Base-by-base conservation (phyloP, 2,329 filamentous ascomycete genomes). In the Aspergillus caelatus region DNA sequence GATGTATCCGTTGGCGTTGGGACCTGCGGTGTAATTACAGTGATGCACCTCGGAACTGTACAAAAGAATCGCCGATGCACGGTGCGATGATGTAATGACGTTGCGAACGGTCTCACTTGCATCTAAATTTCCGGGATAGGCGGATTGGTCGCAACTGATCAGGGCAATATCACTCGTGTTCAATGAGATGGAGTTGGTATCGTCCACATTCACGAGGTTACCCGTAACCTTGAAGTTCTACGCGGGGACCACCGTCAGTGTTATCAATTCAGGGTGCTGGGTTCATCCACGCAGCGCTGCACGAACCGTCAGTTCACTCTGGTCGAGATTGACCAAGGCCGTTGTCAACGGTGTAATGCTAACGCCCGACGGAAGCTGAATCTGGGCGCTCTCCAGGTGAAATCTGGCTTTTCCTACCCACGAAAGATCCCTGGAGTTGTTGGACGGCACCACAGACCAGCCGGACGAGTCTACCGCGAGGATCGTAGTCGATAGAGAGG, bases 101-200 rank as follows among this genome's bases (percentile, higher is more conserved):
- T 71, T 73, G 46, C 67, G 54, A 46, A 82, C 68, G 5, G 78
- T 78, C 32, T 71, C 67, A 60, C 70, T 73, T 11, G 73, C 77
- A 65, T 74, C 70, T 34, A 79, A 65, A 36, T 76, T 73, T n/a
- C 78, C 79, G 12, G 74, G 66, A 65, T 81, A 82, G 28, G 72
- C 74, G 41, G 72, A 70, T 1, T 70, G 64, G 65, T 82, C 80
- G 67, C 80, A 82, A 48, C 76, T 77, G 58, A 82, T 69, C 54
- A 78, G 77, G 57, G 78, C 78, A 61, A 82, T 80, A 23, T 74
- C 67, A 14, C 64, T 64, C 16, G 36, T 64, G 21, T 68, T 67
- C 32, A 78, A 54, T 2, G 53, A 54, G n/a, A 71, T 65, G 4
- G 74, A 72, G 66, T 77, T 74, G 36, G 69, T 63, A 23, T 71